Evolutionary conservation across 176 grass and related monocot genomes (phyloP).

Genomic region (Paspalum notatum): DNA sequence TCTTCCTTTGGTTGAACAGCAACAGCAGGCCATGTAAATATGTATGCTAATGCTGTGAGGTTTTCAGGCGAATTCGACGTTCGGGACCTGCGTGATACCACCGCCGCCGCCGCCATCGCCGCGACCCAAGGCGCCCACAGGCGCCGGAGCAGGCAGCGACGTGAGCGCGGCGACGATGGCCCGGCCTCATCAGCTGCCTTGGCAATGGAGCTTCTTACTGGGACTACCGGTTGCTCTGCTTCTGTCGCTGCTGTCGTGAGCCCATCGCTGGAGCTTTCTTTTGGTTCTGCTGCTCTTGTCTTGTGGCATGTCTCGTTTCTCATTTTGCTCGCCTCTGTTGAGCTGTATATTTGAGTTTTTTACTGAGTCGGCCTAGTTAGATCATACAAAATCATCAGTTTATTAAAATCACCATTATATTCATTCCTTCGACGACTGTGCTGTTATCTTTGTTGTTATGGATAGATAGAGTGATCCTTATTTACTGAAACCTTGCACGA

Average conservation of each 20-base stretch:
- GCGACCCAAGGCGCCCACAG: constrained; percentile 16
- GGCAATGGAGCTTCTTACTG: constrained; percentile 23
- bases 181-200: neutral
- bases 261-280: neutral
- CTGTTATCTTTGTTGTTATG: too few relatives aligned
- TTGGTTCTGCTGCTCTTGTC: neutral
- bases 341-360: too few relatives aligned
- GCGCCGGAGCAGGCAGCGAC: neutral
- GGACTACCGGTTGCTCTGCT: constrained; percentile 33
- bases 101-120: constrained; percentile 35
- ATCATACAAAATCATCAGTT: too few relatives aligned
- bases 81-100: constrained; percentile 57
- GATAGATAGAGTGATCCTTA: too few relatives aligned
- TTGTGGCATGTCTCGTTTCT: too few relatives aligned
- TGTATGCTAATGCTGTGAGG: constrained; percentile 26
- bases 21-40: neutral
- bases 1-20: neutral
- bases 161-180: constrained; percentile 16
- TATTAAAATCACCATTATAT: too few relatives aligned
- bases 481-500: neutral
- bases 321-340: too few relatives aligned
- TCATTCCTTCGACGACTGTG: too few relatives aligned
- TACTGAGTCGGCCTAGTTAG: too few relatives aligned
- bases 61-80: constrained; percentile 59
- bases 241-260: constrained; percentile 24